Percentiles rank a stretch among this genome's conserved stretches.
phyloP scores from a whole-genome alignment of 176 grass and related monocot genomes.

The Poa annua region DNA sequence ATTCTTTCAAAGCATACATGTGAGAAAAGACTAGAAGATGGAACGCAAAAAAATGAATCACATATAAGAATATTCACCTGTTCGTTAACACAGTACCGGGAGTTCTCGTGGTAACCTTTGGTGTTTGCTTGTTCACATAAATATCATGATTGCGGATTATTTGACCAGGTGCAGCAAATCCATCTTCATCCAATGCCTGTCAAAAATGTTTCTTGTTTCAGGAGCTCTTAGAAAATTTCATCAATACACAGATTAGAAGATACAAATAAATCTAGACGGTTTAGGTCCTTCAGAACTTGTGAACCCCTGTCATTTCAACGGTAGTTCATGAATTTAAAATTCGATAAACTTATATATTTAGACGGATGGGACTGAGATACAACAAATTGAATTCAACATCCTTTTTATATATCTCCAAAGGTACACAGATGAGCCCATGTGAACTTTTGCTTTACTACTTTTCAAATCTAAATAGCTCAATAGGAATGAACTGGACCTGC shows the following conservation, averaged over 20 bases:
- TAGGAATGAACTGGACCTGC: conserved; percentile 7
- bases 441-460: neutral
- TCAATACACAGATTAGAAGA: neutral
- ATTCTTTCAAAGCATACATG: conserved; percentile 9
- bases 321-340: neutral
- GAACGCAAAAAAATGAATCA: conserved; percentile 29
- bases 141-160: conserved; percentile 95
- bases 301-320: neutral
- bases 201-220: conserved; percentile 10
- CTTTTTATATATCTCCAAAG: conserved; percentile 19
- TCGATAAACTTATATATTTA: conserved; percentile 4
- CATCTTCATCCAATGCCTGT: conserved; percentile 89
- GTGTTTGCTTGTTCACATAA: conserved; percentile 80
- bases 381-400: conserved; percentile 8
- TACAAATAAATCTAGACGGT: neutral
- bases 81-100: conserved; percentile 35
- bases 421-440: neutral
- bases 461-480: conserved; percentile 31
- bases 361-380: neutral
- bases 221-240: neutral
- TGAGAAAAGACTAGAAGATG: conserved; percentile 17
- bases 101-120: conserved; percentile 27
- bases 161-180: conserved; percentile 83
- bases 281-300: neutral
- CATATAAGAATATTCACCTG: conserved; percentile 41